Evolutionary conservation across 371 early-diverging fungal species (phyloP).

Genomic region (Mucor indicus): DNA sequence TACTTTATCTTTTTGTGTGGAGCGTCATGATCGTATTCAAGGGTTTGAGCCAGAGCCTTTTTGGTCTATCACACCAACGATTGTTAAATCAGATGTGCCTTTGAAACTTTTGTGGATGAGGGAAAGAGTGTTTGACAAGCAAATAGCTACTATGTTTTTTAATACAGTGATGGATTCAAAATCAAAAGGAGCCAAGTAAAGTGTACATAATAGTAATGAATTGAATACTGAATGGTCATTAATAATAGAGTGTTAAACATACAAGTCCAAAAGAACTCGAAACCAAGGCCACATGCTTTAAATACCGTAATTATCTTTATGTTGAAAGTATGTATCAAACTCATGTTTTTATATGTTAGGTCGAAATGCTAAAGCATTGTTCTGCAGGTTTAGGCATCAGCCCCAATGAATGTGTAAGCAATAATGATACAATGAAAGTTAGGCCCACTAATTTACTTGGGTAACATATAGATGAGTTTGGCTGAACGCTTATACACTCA

Average conservation of each 20-base stretch:
- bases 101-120: conserved; percentile 31
- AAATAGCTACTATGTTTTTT: conserved; percentile 32
- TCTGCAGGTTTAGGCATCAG: conserved; percentile 44
- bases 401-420: conserved; percentile 49
- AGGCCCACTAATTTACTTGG: not conserved
- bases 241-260: conserved; percentile 33
- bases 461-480: conserved; percentile 38
- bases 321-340: no score
- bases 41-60: conserved; percentile 63
- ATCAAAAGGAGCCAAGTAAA: conserved; percentile 32
- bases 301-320: conserved; percentile 37
- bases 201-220: not conserved
- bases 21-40: conserved; percentile 57
- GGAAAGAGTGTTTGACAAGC: conserved; percentile 46
- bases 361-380: conserved; percentile 48
- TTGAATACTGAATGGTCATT: not conserved
- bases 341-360: no score
- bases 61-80: conserved; percentile 42
- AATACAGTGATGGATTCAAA: conserved; percentile 23
- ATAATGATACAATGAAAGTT: not conserved
- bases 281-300: conserved; percentile 45
- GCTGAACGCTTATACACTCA: conserved; percentile 54
- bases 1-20: conserved; percentile 66
- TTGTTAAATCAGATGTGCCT: conserved; percentile 24
- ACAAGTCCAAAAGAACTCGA: conserved; percentile 32